Evolutionary conservation across 305 asterid genomes (phyloP), one percentile per base, ranked within the genome.

Genomic region (Solanum chacoense): DNA sequence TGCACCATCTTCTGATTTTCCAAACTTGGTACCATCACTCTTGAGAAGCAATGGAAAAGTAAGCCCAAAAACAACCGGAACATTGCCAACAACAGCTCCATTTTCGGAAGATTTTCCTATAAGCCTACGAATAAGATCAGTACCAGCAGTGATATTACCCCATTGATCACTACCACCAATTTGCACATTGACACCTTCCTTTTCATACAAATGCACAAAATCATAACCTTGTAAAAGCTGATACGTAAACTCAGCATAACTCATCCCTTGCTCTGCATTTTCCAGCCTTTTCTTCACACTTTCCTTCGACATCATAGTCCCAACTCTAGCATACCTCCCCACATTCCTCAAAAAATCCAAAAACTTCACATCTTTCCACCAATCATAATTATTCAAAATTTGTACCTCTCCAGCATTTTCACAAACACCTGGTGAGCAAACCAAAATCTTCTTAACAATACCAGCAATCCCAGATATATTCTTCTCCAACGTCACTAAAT

Each of bases 121-220:
- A 29, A 88, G 69, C 84, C 93, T 91, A 34, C 98, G 96, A 84
- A 96, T 96, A 24, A 97, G 98, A 26, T 97, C 99, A 0, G 99
- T 97, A 50, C 99, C 99, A 2, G 97, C 96, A 3, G 98, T 97
- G 72, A 97, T 94, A 88, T 97, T 97, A 31, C 98, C 99, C 98
- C 98, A 96, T 86, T 97, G 99, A 91, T 96, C 98, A 79, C 97
- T 94, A 40, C 99, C 99, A 6, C 98, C 99, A 73, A 96, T 92
- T 90, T 97, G 99, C 67, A 97, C 98, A 67, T 91, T 95, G 59
- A 96, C 95, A 45, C 95, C 96, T 80, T 96, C 91, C 13, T 90
- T 86, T 8, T 91, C 91, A 81, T 92, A 96, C 75, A 97, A 96
- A 84, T 88, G 94, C 10, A 95, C 92, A 77, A 96, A 96, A 90